Evolutionary conservation across 805 yeast species (phyloP).

Genomic region (Lachancea meyersii): DNA sequence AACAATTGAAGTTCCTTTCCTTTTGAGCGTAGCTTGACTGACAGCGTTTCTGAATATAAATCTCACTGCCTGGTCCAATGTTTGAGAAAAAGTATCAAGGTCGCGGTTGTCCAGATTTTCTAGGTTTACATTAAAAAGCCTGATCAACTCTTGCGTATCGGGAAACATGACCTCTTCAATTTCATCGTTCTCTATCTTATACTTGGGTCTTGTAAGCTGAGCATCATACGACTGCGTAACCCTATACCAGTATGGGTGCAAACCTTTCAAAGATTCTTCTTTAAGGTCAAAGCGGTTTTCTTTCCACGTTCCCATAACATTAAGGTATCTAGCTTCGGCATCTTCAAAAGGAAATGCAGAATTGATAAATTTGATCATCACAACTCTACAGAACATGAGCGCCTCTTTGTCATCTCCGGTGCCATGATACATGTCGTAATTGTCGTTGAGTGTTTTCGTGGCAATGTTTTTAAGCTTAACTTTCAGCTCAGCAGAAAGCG

Average conservation of each 20-base stretch:
- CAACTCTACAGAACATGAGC: conserved; percentile 50
- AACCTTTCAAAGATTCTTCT: conserved; percentile 74
- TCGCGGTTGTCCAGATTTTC: no score
- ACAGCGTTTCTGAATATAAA: conserved; percentile 56
- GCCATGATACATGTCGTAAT: conserved; percentile 20
- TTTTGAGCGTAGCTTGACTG: conserved; percentile 54
- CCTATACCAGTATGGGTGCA: conserved; percentile 78
- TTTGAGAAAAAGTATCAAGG: neutral
- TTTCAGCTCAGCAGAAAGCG: conserved; percentile 37
- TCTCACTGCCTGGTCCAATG: conserved; percentile 38
- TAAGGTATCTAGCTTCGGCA: conserved; percentile 57
- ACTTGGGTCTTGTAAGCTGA: neutral
- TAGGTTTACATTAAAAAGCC: neutral
- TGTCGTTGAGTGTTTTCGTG: conserved; percentile 34
- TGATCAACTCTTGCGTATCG: neutral
- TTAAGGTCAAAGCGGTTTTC: conserved; percentile 62
- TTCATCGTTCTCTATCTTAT: neutral
- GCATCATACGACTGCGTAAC: conserved; percentile 31
- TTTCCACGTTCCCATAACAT: conserved; percentile 56
- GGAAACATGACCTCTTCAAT: neutral
- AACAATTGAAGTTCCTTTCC: conserved; percentile 48
- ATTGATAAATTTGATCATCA: conserved; percentile 60
- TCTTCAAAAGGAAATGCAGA: conserved; percentile 61
- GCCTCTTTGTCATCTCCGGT: conserved; percentile 26
- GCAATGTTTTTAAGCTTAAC: conserved; percentile 37